Conservation (phyloP, 2,329 filamentous ascomycete species). For the Pseudocercospora cruenta region DNA sequence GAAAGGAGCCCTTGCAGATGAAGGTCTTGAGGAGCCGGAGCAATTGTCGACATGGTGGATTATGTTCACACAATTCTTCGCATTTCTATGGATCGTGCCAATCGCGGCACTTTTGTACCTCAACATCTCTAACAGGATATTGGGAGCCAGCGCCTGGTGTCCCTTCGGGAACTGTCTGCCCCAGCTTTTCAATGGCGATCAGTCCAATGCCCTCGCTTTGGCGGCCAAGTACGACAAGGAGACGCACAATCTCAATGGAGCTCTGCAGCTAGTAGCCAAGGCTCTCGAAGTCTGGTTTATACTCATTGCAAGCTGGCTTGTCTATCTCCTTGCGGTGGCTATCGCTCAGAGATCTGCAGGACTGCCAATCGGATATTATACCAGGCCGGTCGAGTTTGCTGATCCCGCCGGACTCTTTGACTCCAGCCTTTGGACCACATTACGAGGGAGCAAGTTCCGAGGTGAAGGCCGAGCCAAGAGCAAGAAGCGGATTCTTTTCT, state of each 20-base stretch:
- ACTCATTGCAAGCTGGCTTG: conserved; percentile 28
- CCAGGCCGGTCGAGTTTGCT: conserved; percentile 31
- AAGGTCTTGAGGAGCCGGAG: not conserved
- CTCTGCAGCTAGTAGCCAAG: conserved; percentile 34
- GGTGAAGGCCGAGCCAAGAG: conserved; percentile 12
- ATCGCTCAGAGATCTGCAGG: conserved; percentile 27
- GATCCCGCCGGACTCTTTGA: conserved; percentile 30
- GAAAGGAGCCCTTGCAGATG: not conserved
- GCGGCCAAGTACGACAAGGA: conserved; percentile 1
- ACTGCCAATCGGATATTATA: conserved; percentile 31
- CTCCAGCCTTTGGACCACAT: conserved; percentile 27
- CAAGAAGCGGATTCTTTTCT: conserved; percentile 22
- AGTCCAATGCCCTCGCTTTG: not conserved
- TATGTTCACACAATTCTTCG: conserved; percentile 23
- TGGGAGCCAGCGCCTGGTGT: conserved; percentile 33
- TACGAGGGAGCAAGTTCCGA: not conserved
- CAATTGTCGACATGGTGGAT: conserved; percentile 6
- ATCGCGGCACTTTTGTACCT: conserved; percentile 32
- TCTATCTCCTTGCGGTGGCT: conserved; percentile 31
- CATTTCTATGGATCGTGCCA: conserved; percentile 34
- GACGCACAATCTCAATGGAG: conserved; percentile 26
- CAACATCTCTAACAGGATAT: conserved; percentile 30
- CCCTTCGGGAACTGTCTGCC: not conserved
- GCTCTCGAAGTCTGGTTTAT: conserved; percentile 36
- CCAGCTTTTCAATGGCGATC: not conserved